Base-by-base conservation (phyloP, 2,329 filamentous ascomycete genomes). In the Colletotrichum agaves region DNA sequence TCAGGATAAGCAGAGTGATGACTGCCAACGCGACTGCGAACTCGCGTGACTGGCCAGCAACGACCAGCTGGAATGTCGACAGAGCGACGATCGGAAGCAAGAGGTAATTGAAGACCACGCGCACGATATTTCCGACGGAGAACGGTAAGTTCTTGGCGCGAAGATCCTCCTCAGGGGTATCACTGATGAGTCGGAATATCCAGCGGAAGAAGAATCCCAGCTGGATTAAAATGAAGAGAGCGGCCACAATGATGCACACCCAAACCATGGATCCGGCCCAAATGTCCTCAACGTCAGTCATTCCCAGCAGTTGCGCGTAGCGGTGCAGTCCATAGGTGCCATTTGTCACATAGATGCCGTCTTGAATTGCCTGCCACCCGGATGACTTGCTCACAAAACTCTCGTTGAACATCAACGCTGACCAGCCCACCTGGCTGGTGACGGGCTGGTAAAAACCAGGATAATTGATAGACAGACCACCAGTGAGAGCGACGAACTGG, bases 241-340 rank as follows among this genome's bases (percentile, higher is more conserved):
- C 83, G 43, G 80, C 89, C 67, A 97, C 86, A 70, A 97, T 91
- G 70, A 91, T 90, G 10, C 95, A 84, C 17, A 98, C 86, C 91
- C 94, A 98, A 49, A 98, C 84, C 75, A 96, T 93, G 91, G 97
- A 96, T 70, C 93, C 93, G 1, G 93, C 91, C 96, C 96, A 99
- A 19, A 98, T 88, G 76, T 99, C 96, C 68, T 89, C 83, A 12
- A 88, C 86, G 23, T 88, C 83, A 27, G 86, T 84, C 87, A 98
- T 92, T 37, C 96, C 96, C 43, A 96, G 88, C 59, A 96, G 85
- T 76, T 97, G 93, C 46, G 91, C 91, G 73, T 96, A 85, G 53
- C 87, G 85, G 69, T 96, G 90, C 55, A 99, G 82, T 31, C 96
- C 96, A 73, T 95, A 94, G 2, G 85, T 89, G 35, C 89, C 90